These are phyloP conservation scores for Croton laevigatus DNA, from an alignment of 441 rosid species.

Conservation along the genomic window DNA sequence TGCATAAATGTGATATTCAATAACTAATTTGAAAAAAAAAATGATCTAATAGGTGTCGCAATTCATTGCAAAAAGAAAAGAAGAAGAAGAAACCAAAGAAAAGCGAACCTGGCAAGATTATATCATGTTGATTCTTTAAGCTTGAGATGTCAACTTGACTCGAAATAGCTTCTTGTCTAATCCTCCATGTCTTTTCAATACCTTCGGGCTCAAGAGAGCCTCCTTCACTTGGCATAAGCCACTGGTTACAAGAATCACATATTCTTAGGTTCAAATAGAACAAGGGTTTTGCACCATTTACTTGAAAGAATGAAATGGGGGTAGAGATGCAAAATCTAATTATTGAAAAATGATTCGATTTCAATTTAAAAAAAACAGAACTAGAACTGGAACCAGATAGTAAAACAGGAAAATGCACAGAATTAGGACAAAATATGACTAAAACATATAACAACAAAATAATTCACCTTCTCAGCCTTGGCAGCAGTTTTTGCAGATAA, in stretches of 20 bases:
- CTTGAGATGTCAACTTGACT: constrained; percentile 59
- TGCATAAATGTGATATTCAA: neutral
- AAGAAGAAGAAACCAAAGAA: neutral
- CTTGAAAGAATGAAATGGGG: neutral
- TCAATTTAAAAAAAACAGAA: neutral
- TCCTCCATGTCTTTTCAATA: constrained; percentile 76
- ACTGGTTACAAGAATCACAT: constrained; percentile 43
- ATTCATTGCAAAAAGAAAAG: neutral
- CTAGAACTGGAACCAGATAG: neutral
- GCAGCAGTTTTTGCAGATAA: constrained; percentile 80
- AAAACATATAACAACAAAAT: neutral
- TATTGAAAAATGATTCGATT: neutral
- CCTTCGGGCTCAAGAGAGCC: constrained; percentile 88
- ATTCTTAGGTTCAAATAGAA: constrained; percentile 14
- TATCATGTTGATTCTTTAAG: constrained; percentile 69
- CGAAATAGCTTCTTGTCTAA: constrained; percentile 63
- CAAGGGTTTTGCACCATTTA: neutral
- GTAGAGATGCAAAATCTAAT: neutral
- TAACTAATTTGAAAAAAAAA: neutral
- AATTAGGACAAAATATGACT: neutral
- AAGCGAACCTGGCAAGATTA: constrained; percentile 68
- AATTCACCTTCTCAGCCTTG: constrained; percentile 71
- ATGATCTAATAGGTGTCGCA: neutral
- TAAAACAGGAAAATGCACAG: neutral
- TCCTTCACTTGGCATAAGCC: constrained; percentile 82